A percentile compares a stretch with the other conserved stretches of the same genome.
Conservation (phyloP, 164 flowering plant genomes). For the Berberis vulgaris region DNA sequence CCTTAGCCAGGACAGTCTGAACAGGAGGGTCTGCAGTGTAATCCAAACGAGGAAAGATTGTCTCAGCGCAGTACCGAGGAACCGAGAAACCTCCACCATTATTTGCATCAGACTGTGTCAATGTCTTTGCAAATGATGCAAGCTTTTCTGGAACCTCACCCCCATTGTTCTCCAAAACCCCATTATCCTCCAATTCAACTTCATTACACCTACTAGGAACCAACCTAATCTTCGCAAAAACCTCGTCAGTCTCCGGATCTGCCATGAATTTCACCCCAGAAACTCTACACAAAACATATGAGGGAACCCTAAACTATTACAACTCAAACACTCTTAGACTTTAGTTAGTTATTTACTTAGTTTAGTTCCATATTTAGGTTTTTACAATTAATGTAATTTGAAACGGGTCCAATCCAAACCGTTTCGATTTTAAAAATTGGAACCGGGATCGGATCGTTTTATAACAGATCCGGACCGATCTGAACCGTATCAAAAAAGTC, state of each 20-base stretch:
- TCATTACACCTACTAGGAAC: slow-evolving; percentile 37
- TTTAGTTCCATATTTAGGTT: too few species aligned
- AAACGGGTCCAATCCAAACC: too few species aligned
- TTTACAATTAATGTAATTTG: too few species aligned
- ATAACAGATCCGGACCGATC: too few species aligned
- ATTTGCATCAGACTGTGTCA: slow-evolving; percentile 96
- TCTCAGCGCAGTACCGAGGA: slow-evolving; percentile 94
- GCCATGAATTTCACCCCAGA: slow-evolving; percentile 60
- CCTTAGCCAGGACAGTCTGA: slow-evolving; percentile 79
- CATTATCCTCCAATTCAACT: slow-evolving; percentile 29
- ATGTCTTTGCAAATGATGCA: slow-evolving; percentile 79
- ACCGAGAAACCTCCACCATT: slow-evolving; percentile 98
- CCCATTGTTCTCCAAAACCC: slow-evolving; percentile 14
- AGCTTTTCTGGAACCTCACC: slow-evolving; percentile 46
- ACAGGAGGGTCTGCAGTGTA: slow-evolving; percentile 88
- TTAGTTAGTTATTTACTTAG: too few species aligned
- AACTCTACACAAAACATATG: slow-evolving; percentile 56
- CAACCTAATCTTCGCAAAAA: slow-evolving; percentile 55
- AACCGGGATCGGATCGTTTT: too few species aligned
- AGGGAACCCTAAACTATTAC: slow-evolving; percentile 40
- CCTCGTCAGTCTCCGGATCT: slow-evolving; percentile 83
- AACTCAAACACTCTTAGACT: too few species aligned
- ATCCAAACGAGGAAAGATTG: slow-evolving; percentile 85
- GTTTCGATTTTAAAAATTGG: too few species aligned
- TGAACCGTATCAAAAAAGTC: too few species aligned